Evolutionary conservation across 2,329 filamentous ascomycete genomes (phyloP), one percentile per base, ranked within the genome.

Genomic region (Ilyonectria destructans): DNA sequence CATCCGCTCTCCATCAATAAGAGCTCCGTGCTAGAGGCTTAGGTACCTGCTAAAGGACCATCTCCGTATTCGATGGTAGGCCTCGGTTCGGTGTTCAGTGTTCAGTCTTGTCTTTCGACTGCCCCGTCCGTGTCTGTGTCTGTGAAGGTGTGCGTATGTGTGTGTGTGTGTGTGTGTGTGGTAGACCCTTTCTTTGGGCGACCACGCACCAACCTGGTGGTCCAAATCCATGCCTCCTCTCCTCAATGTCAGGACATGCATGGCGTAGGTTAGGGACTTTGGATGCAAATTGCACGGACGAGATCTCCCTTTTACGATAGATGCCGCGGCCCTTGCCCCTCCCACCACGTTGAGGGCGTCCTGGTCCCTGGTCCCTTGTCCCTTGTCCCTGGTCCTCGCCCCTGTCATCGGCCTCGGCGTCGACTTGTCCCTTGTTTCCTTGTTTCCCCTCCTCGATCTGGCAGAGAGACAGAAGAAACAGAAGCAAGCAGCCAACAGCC

Each of bases 351-450:
- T 15, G 4, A 31, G n/a, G 31, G 35, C n/a, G 51, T 17, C 35
- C 31, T 54, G 51, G 31, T 35, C 31, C 31, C 51, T 21, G 37
- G 51, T 33, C 51, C 31, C 51, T 54, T 51, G 51, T 23, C 49
- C 17, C n/a, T 33, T 2, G 43, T 45, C 48, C 29, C 9, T 33
- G 4, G 49, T 29, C 51, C 5, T 35, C 4, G 19, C 6, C n/a
- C 19, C 29, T 52, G n/a, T 33, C 49, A 31, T 51, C 33, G 26
- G 48, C 48, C 19, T 21, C 45, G 45, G 45, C 45, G 19, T 46
- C 19, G 45, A 6, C 10, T 19, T 40, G 10, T 10, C 10, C 37
- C 6, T 23, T 12, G 19, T 46, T 26, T 26, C n/a, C 45, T 9
- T 23, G 45, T 46, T 43, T 43, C 40, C 40, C 40, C 40, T 43